Conservation (phyloP, 2,329 filamentous ascomycete genomes). For the Alternaria infectoria region DNA sequence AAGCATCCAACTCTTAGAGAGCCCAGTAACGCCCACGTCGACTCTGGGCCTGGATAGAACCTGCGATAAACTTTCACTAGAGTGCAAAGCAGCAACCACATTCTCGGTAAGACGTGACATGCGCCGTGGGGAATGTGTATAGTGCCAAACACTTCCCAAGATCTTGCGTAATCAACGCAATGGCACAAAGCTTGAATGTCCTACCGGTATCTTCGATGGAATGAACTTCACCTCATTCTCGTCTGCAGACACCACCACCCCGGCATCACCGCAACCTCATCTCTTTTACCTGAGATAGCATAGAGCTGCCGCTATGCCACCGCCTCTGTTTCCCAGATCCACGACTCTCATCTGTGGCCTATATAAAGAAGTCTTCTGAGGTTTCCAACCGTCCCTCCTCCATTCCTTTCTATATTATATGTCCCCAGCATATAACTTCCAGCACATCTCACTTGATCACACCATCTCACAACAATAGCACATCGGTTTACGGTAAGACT, state of each 20-base stretch:
- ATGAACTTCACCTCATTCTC: neutral
- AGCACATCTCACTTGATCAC: neutral
- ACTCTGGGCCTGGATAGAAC: neutral
- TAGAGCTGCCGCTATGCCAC: neutral
- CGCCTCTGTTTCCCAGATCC: neutral
- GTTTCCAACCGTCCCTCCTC: neutral
- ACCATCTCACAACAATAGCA: neutral
- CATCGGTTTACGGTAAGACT: neutral
- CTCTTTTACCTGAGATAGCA: constrained; percentile 9
- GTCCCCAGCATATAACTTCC: neutral
- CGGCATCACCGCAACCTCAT: neutral
- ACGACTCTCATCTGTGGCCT: neutral
- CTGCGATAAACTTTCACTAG: neutral
- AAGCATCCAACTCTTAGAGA: neutral
- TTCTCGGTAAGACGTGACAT: neutral
- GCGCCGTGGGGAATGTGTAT: neutral
- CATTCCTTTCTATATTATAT: neutral
- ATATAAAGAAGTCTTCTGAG: neutral
- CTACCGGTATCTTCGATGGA: neutral
- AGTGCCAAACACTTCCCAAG: neutral
- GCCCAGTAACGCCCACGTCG: neutral
- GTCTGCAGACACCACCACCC: neutral
- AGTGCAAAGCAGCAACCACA: neutral
- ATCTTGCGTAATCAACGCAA: neutral
- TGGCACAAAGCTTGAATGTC: neutral